These are phyloP conservation scores for Coemansia umbellata DNA, from an alignment of 192 early-diverging fungal genomes.

Conservation along the genomic window DNA sequence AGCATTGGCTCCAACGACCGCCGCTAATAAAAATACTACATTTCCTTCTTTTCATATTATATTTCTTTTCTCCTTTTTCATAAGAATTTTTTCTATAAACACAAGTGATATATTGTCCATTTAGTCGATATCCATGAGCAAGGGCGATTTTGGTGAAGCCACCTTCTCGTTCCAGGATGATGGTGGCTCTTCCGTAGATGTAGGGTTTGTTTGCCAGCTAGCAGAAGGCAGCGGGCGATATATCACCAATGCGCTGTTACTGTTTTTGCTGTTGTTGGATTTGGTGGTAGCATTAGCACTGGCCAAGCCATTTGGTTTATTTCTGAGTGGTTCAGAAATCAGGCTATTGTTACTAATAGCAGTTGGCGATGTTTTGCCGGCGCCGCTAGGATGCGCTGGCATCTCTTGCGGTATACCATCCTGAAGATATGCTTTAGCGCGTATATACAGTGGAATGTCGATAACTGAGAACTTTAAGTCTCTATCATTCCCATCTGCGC, in stretches of 20 bases:
- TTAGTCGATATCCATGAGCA: constrained; percentile 28
- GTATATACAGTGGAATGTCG: constrained; percentile 4
- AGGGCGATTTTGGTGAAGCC: neutral
- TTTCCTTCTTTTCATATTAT: neutral
- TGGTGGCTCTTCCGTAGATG: neutral
- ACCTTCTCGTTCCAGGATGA: too few relatives aligned
- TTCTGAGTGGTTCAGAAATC: neutral
- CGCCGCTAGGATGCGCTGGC: too few relatives aligned
- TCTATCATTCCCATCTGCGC: too few relatives aligned
- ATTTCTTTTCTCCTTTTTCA: constrained; percentile 6
- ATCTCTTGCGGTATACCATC: too few relatives aligned
- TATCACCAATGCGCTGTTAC: constrained; percentile 11
- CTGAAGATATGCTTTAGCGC: constrained; percentile 5
- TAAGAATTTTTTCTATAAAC: neutral
- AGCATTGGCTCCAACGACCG: constrained; percentile 75
- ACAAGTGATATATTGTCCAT: neutral
- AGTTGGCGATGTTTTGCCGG: too few relatives aligned
- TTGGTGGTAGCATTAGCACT: too few relatives aligned
- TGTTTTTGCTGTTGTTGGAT: neutral
- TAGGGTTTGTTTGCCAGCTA: too few relatives aligned
- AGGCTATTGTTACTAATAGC: neutral
- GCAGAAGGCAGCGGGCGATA: constrained; percentile 23
- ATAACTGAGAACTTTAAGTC: constrained; percentile 10
- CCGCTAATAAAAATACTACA: constrained; percentile 51
- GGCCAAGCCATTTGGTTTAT: neutral